Base-by-base conservation (phyloP, 2,329 filamentous ascomycete genomes). In the Emmonsiellopsis sp. region DNA sequence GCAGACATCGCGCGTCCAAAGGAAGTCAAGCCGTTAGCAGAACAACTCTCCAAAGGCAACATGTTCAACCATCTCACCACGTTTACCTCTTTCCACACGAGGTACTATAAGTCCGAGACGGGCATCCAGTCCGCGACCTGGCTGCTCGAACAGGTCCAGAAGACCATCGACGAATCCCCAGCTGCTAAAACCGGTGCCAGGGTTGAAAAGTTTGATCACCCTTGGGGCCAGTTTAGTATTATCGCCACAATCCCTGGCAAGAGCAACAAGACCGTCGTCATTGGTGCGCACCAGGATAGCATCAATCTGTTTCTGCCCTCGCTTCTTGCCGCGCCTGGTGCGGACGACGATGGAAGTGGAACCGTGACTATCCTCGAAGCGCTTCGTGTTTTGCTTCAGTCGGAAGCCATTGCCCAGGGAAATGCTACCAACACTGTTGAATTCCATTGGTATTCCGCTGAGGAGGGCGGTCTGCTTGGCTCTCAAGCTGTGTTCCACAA, bases 331-430 rank as follows among this genome's bases (percentile, higher is more conserved):
- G 91, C 92, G 0, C 92, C 92, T 0, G 92, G 92, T 45, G 91
- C 92, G n/a, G 93, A 97, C 62, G 92, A 97, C 62, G 92, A 96
- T 66, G 92, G 91, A 58, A 90, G 86, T 61, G 90, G 90, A 54
- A 93, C 90, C 1, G 89, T 97, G 16, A 97, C 92, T 8, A 97
- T 95, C 61, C 81, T 97, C 51, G 92, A 98, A 72, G 88, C 90
- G 2, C 81, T 98, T 65, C 83, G 89, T 37, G 85, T 88, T 43
- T 78, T 97, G 7, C 79, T 96, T 53, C 79, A 81, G 60, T 85
- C 85, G n/a, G 72, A 85, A 57, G 80, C 84, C 50, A 79, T 95
- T 55, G 71, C 84, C 38, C 73, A 79, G 50, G 89, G 89, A 58
- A 81, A 88, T 59, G 85, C 84, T 3, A 72, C 81, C 55, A 96